These are phyloP conservation scores for Exophiala sideris DNA, from an alignment of 2,329 filamentous ascomycete species.

Conservation along the genomic window DNA sequence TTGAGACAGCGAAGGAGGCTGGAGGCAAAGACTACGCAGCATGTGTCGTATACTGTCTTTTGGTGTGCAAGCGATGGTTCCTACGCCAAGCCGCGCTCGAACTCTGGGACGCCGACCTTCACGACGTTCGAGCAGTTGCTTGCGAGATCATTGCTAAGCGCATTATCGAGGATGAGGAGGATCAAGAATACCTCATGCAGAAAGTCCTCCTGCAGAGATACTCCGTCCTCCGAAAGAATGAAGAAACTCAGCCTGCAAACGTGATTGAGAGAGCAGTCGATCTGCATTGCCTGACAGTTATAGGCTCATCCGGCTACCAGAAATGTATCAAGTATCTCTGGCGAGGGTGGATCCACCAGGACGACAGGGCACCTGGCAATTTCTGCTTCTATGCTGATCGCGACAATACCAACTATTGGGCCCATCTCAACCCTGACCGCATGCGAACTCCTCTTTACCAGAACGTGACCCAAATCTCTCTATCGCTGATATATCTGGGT, in stretches of 20 bases:
- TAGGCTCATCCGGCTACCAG: constrained; percentile 90
- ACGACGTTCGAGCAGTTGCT: constrained; percentile 72
- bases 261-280: constrained; percentile 93
- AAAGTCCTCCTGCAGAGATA: constrained; percentile 83
- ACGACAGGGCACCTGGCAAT: constrained; percentile 81
- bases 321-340: constrained; percentile 92
- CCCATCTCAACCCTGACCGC: constrained; percentile 87
- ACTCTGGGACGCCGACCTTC: constrained; percentile 88
- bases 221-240: constrained; percentile 69
- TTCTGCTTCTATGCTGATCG: constrained; percentile 86
- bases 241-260: constrained; percentile 73
- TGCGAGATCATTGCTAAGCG: constrained; percentile 91
- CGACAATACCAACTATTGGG: constrained; percentile 71
- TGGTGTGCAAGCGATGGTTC: constrained; percentile 75
- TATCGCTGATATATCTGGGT: constrained; percentile 76
- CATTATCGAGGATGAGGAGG: constrained; percentile 78
- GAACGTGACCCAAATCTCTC: constrained; percentile 80
- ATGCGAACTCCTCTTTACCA: constrained; percentile 93
- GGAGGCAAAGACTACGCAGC: constrained; percentile 70
- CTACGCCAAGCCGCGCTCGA: constrained; percentile 73
- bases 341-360: constrained; percentile 95
- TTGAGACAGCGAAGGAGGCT: constrained; percentile 76
- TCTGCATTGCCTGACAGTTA: constrained; percentile 81
- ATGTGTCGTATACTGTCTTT: constrained; percentile 80
- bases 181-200: constrained; percentile 74